These are phyloP conservation scores for Nicotiana rustica DNA, from an alignment of 305 asterid species.

Conservation along the genomic window DNA sequence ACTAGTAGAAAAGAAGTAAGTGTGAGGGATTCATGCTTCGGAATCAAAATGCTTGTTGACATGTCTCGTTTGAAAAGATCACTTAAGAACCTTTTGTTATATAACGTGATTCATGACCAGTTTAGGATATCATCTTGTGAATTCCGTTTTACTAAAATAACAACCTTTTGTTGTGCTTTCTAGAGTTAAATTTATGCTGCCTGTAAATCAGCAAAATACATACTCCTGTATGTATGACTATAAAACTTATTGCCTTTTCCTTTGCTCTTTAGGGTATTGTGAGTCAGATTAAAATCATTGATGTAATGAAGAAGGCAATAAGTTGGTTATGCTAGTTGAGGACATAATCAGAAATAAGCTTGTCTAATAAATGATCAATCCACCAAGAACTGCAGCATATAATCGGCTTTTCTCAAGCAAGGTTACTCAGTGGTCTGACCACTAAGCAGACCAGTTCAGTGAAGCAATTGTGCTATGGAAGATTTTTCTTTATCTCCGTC, in stretches of 20 bases:
- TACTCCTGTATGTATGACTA: background rate
- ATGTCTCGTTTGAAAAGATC: background rate
- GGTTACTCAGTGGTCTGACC: background rate
- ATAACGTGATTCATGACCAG: background rate
- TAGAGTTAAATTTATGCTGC: constrained; percentile 8
- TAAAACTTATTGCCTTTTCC: background rate
- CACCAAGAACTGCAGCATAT: constrained; percentile 13
- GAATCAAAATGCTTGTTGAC: background rate
- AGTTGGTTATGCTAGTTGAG: background rate
- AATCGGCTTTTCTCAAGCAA: background rate
- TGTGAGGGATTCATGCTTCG: background rate
- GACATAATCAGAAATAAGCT: background rate
- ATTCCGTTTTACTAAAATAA: background rate
- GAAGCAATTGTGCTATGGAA: background rate
- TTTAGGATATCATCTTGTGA: background rate
- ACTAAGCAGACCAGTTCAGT: background rate
- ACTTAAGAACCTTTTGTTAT: background rate
- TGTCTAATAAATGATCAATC: background rate
- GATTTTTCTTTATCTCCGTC: background rate
- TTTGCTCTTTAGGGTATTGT: background rate
- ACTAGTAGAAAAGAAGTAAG: background rate
- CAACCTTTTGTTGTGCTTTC: background rate
- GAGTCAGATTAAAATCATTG: background rate
- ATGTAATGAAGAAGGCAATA: background rate
- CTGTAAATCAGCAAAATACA: background rate